Evolutionary conservation across 2,329 filamentous ascomycete genomes (phyloP).

Genomic region (Fusarium coffeatum): DNA sequence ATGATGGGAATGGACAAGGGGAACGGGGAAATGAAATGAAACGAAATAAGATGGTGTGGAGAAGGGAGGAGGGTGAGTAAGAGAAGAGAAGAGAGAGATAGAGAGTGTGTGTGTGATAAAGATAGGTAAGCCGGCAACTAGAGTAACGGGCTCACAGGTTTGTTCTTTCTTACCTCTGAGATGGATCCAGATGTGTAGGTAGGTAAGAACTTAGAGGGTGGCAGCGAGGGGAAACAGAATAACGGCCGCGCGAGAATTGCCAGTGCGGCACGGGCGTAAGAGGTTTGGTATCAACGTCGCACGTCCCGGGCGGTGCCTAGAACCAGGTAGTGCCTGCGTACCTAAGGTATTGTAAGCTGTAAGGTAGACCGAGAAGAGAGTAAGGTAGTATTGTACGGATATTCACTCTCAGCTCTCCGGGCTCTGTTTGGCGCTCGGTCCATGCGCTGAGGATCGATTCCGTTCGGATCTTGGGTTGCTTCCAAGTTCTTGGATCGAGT

Average conservation of each 20-base stretch:
- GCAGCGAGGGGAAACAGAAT: slow-evolving; percentile 22
- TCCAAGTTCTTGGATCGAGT: slow-evolving; percentile 41
- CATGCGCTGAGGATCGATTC: slow-evolving; percentile 31
- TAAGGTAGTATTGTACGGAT: slow-evolving; percentile 4
- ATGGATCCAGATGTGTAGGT: slow-evolving; percentile 10
- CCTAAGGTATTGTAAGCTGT: not conserved
- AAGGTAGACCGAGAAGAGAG: not conserved
- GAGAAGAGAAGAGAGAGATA: not conserved
- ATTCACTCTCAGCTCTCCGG: slow-evolving; percentile 5
- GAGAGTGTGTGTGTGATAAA: not conserved
- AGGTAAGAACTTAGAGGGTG: slow-evolving; percentile 36
- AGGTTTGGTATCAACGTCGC: not conserved
- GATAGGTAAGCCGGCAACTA: not conserved
- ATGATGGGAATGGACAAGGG: slow-evolving; percentile 32
- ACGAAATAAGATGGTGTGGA: slow-evolving; percentile 16
- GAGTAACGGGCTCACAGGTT: not conserved
- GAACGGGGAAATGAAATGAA: slow-evolving; percentile 32
- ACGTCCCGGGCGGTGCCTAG: not conserved
- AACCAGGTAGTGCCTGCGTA: not conserved
- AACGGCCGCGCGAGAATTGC: slow-evolving; percentile 23
- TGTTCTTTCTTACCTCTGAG: slow-evolving; percentile 6
- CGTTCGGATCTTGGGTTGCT: slow-evolving; percentile 25
- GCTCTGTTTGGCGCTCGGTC: slow-evolving; percentile 10
- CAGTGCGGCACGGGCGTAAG: slow-evolving; percentile 24
- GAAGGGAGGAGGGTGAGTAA: slow-evolving; percentile 4